Evolutionary conservation across 768 basidiomycete genomes (phyloP), one percentile per base, ranked within the genome.

Genomic region (Hemileccinum rubropunctum): DNA sequence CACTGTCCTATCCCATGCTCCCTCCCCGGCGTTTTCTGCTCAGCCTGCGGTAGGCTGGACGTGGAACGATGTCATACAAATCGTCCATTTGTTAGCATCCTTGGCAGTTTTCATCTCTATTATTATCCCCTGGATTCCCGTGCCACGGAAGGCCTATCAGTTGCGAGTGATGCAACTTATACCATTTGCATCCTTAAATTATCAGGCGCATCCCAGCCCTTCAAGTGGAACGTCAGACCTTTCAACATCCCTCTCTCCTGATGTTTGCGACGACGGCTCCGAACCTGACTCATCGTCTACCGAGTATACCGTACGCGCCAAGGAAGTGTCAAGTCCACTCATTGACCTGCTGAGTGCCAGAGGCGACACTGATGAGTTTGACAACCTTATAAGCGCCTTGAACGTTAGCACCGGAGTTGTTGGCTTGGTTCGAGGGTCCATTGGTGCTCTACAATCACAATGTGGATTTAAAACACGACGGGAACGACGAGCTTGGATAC

Each of bases 11-110:
- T 72, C 76, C 10, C 70, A 73, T 44, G 51, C 71, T 41, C 57
- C 68, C 42, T 12, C 23, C 6, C 23, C 50, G 21, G 15, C 14
- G 23, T 12, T 67, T 49, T 54, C 67, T 32, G 35, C 62, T 10
- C 38, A 60, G 6, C 47, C 57, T 20, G 33, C 43, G 23, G 43
- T 39, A 3, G 51, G 56, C 33, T 84, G 76, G 72, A 69, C 73
- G 6, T 77, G 77, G 73, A 71, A 72, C 38, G 78, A 84, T 43
- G 67, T 74, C 38, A 58, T 84, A n/a, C 86, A 88, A 58, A 59
- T 73, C 4, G 76, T 86, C 66, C 88, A 90, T 57, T 69, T 90
- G 2, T 54, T 81, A 20, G 82, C 86, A 12, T 88, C 86, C 12
- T 61, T 81, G 30, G 66, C 84, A 0, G 78, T 90, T 5, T 75